These are phyloP conservation scores for Podila clonocystis DNA, from an alignment of 192 early-diverging fungal species.

Conservation along the genomic window DNA sequence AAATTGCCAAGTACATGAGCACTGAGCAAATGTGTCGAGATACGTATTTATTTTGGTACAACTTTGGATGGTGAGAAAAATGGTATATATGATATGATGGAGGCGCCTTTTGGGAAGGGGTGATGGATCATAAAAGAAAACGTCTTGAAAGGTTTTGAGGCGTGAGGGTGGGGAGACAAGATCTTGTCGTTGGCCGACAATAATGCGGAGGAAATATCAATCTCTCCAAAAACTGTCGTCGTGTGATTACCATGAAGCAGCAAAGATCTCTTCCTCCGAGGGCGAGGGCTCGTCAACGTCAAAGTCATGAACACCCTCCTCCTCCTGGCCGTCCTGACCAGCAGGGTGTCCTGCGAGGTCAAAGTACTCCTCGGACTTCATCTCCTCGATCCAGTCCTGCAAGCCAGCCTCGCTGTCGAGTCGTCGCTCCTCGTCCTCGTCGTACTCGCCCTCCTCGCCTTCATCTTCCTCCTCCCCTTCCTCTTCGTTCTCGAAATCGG, in stretches of 20 bases:
- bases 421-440: constrained; percentile 27
- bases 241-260: constrained; percentile 30
- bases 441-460: neutral
- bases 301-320: neutral
- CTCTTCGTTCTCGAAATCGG: neutral
- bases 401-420: constrained; percentile 31
- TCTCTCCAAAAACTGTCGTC: neutral
- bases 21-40: no score
- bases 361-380: constrained; percentile 40
- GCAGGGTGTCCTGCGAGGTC: constrained; percentile 22
- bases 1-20: no score
- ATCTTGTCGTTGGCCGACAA: no score
- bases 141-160: no score
- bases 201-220: neutral
- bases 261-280: constrained; percentile 46
- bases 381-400: constrained; percentile 38
- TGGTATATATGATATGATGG: no score
- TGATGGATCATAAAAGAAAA: no score
- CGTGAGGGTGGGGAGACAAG: no score
- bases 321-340: constrained; percentile 5
- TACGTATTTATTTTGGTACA: no score
- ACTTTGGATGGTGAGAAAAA: no score
- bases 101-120: no score
- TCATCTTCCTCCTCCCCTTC: constrained; percentile 6
- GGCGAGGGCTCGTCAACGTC: constrained; percentile 31